These are phyloP conservation scores for Alternaria viburni DNA, from an alignment of 2,329 filamentous ascomycete genomes.

Conservation along the genomic window DNA sequence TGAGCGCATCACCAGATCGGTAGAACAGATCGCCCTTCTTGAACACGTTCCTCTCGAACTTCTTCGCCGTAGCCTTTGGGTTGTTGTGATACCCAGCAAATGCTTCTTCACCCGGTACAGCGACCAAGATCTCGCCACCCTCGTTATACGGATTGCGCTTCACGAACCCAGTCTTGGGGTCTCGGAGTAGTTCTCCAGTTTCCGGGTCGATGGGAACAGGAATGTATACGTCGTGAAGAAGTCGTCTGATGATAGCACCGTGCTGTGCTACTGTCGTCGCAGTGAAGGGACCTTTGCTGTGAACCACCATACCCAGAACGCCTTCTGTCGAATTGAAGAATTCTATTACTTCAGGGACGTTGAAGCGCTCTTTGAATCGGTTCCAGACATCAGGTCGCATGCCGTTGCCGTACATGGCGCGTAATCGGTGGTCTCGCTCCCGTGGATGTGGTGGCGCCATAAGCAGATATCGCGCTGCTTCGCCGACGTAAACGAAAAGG, in stretches of 20 bases:
- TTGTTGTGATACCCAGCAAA: constrained; percentile 73
- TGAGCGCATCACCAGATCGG: constrained; percentile 53
- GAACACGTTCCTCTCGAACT: constrained; percentile 54
- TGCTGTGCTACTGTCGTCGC: constrained; percentile 71
- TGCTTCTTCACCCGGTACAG: constrained; percentile 53
- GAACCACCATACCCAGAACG: constrained; percentile 64
- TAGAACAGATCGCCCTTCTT: constrained; percentile 54
- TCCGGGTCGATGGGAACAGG: constrained; percentile 72
- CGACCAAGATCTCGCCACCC: constrained; percentile 77
- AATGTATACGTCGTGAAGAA: constrained; percentile 62
- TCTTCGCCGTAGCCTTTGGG: constrained; percentile 66
- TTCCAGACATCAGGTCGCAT: constrained; percentile 72
- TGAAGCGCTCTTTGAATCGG: constrained; percentile 67
- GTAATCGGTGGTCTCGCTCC: constrained; percentile 64
- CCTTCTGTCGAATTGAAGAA: constrained; percentile 82
- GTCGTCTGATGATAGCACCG: constrained; percentile 63
- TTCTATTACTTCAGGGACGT: constrained; percentile 67
- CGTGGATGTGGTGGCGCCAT: constrained; percentile 67
- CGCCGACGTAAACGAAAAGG: constrained; percentile 77
- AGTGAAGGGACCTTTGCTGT: constrained; percentile 61
- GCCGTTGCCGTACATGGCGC: constrained; percentile 69
- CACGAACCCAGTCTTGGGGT: constrained; percentile 71
- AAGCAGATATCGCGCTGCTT: constrained; percentile 74
- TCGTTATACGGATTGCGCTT: constrained; percentile 66
- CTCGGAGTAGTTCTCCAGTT: constrained; percentile 68